Percentiles rank a stretch among this genome's conserved stretches.
Evolutionary conservation across 257 asterid species (phyloP).

Genomic region (Przewalskia tangutica): DNA sequence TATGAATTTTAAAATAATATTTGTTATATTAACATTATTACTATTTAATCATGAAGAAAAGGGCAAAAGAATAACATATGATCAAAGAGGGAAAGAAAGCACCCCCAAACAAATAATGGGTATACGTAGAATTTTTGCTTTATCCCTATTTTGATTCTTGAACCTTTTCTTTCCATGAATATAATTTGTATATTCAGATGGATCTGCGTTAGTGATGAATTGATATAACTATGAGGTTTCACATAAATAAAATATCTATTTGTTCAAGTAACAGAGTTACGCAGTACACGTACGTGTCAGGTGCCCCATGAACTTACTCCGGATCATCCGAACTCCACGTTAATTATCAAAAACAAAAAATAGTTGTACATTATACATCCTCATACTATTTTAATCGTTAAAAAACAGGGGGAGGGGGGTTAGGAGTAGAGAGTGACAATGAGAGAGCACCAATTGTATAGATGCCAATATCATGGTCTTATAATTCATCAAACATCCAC

Average conservation of each 20-base stretch:
- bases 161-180: not conserved
- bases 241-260: no score
- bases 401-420: not conserved
- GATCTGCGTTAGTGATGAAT: no score
- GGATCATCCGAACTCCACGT: no score
- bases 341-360: no score
- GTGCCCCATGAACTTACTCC: no score
- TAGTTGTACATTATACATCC: not conserved
- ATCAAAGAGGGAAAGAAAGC: not conserved
- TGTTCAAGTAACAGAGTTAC: no score
- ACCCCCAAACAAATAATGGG: not conserved
- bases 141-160: not conserved
- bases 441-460: not conserved
- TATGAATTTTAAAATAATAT: not conserved
- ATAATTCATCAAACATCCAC: constrained; percentile 34
- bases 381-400: not conserved
- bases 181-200: not conserved
- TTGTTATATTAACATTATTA: not conserved
- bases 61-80: not conserved
- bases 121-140: not conserved
- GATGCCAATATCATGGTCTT: not conserved
- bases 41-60: not conserved
- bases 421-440: not conserved
- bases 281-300: no score
- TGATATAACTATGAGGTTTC: no score